Evolutionary conservation across 345 rosid species (phyloP), one percentile per base, ranked within the genome.

Genomic region (Brassica cretica): DNA sequence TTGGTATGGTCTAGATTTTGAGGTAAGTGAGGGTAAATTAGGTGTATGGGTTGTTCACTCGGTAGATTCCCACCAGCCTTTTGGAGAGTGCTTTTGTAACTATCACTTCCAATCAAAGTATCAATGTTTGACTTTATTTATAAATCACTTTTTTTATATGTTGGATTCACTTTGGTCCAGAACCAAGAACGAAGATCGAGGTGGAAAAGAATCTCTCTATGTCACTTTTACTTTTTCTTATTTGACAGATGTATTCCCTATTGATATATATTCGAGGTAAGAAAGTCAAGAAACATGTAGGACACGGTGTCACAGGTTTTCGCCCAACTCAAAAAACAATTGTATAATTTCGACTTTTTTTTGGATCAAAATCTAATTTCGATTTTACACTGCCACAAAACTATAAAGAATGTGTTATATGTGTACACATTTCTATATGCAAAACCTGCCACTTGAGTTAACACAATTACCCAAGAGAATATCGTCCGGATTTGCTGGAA

Each of bases 161-260:
- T 12, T 32, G 73, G 18, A 51, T 78, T 18, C 60, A 12, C 60
- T 77, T 64, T 77, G 55, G 65, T 64, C 44, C 56, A 51, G 19
- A 51, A 51, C 56, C 56, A 6, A 63, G 15, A 51, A 51, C 56
- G 37, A 69, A 63, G 32, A n/a, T 70, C 6, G 10, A 64, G 68
- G 39, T 46, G 55, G 78, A 53, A 68, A 73, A 79, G 70, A 58
- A 6, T 78, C 78, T 73, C 33, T 21, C 58, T 27, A 11, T 33
- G 55, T 62, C 71, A 49, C 78, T 73, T 79, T 79, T 61, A 73
- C 71, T 79, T 78, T 79, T 78, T 71, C 58, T 76, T 49, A 37
- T 72, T 66, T 79, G 49, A 62, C 78, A 68, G 59, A 51, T 5
- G 18, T 51, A 21, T 73, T 35, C 51, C 41, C 11, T 21, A 6